Evolutionary conservation across 352 stramenopile species (phyloP).

Genomic region (Globisporangium nunn): DNA sequence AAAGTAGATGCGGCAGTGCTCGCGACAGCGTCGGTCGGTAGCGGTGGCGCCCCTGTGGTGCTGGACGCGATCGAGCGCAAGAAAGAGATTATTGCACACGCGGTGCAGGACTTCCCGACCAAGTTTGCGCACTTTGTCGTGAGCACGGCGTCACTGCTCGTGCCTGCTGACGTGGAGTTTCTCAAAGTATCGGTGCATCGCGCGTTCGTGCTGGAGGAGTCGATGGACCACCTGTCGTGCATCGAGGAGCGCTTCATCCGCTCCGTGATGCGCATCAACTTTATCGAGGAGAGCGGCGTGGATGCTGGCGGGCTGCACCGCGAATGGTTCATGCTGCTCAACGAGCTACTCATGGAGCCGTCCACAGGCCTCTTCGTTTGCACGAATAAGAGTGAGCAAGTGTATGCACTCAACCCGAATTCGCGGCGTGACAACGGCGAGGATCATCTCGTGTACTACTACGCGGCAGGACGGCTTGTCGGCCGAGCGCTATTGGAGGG

Average conservation of each 20-base stretch:
- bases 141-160: slow-evolving; percentile 20
- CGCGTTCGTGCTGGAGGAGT: slow-evolving; percentile 56
- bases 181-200: slow-evolving; percentile 42
- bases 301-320: slow-evolving; percentile 83
- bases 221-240: slow-evolving; percentile 53
- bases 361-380: slow-evolving; percentile 45
- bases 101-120: slow-evolving; percentile 50
- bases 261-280: slow-evolving; percentile 72
- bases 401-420: slow-evolving; percentile 60
- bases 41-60: slow-evolving; percentile 11
- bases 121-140: slow-evolving; percentile 78
- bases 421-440: slow-evolving; percentile 49
- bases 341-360: slow-evolving; percentile 39
- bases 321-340: slow-evolving; percentile 86
- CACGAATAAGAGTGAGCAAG: slow-evolving; percentile 43
- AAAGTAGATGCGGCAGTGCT: slow-evolving; percentile 25
- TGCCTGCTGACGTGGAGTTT: slow-evolving; percentile 39
- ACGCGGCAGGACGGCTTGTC: slow-evolving; percentile 44
- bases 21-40: slow-evolving; percentile 10
- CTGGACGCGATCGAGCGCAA: slow-evolving; percentile 28
- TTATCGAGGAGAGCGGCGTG: slow-evolving; percentile 71
- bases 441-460: slow-evolving; percentile 65
- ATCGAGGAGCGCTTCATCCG: slow-evolving; percentile 48
- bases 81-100: slow-evolving; percentile 32
- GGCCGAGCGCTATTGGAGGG: slow-evolving; percentile 78